Conservation (phyloP, 1,284 basidiomycete species). For the Entoloma clypeatum region DNA sequence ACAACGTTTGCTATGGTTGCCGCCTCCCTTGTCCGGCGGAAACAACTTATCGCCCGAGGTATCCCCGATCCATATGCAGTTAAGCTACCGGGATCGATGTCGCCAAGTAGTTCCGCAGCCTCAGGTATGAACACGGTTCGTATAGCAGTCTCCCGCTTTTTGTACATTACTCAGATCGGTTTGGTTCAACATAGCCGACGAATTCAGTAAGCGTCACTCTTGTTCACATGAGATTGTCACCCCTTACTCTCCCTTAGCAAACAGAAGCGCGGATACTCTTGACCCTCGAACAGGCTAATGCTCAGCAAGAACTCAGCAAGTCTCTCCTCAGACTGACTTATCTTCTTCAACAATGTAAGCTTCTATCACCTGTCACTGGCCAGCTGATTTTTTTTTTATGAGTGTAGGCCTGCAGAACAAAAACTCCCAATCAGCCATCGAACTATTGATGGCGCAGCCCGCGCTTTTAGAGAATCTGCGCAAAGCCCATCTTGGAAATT, state of each 20-base stretch:
- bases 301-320: constrained; percentile 81
- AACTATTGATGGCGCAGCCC: constrained; percentile 78
- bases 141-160: background rate
- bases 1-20: constrained; percentile 98
- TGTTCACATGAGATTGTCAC: background rate
- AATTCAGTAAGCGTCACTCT: constrained; percentile 10
- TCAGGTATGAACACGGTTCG: constrained; percentile 20
- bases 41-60: constrained; percentile 78
- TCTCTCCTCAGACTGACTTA: constrained; percentile 83
- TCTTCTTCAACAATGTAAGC: constrained; percentile 75
- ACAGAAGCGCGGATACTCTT: constrained; percentile 55
- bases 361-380: constrained; percentile 2
- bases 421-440: constrained; percentile 73
- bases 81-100: constrained; percentile 19
- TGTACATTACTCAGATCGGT: no score
- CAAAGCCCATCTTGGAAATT: constrained; percentile 86
- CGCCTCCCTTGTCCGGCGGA: constrained; percentile 83
- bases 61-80: constrained; percentile 71
- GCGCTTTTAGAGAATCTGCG: constrained; percentile 80
- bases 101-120: constrained; percentile 8
- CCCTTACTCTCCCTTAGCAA: constrained; percentile 31
- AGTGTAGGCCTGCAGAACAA: constrained; percentile 51
- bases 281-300: constrained; percentile 72
- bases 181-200: constrained; percentile 8
- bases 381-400: background rate